phyloP scores from a whole-genome alignment of 495 filamentous ascomycete species.

The Ramalina peruviana region DNA sequence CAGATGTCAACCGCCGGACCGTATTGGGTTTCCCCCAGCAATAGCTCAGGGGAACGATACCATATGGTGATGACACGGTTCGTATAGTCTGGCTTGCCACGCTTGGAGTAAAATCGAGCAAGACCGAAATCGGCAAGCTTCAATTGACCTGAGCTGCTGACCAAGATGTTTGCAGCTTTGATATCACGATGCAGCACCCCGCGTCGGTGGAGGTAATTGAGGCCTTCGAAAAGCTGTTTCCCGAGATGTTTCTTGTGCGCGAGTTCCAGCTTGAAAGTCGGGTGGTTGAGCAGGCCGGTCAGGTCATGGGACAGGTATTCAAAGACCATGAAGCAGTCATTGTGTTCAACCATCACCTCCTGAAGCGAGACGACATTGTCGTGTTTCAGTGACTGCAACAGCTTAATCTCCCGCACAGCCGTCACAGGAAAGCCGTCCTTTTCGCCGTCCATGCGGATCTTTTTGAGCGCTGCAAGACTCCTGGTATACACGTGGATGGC shows the following conservation, averaged over 20 bases:
- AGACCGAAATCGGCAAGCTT: conserved; percentile 96
- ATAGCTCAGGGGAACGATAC: conserved; percentile 43
- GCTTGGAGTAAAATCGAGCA: conserved; percentile 93
- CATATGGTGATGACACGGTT: conserved; percentile 86
- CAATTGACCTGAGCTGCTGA: conserved; percentile 73
- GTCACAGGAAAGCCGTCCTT: conserved; percentile 96
- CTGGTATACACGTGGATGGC: conserved; percentile 81
- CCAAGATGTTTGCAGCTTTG: conserved; percentile 87
- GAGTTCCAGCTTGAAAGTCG: conserved; percentile 71
- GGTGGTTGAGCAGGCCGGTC: conserved; percentile 81
- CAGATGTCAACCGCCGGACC: conserved; percentile 93
- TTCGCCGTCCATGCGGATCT: conserved; percentile 91
- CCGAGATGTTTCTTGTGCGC: conserved; percentile 90
- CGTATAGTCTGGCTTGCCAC: conserved; percentile 86
- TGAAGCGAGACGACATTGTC: conserved; percentile 74
- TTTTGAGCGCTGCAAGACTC: conserved; percentile 81
- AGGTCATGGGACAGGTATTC: conserved; percentile 96
- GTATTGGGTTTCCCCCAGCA: conserved; percentile 89
- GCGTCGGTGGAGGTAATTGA: conserved; percentile 86
- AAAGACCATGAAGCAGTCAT: conserved; percentile 99
- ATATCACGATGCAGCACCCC: conserved; percentile 94
- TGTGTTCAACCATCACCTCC: conserved; percentile 97
- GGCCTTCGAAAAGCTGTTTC: conserved; percentile 83
- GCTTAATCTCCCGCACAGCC: conserved; percentile 89
- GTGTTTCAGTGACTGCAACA: conserved; percentile 87